Conservation (phyloP, 1,139 yeast genomes). For the Saccharomycopsis hybrid region DNA sequence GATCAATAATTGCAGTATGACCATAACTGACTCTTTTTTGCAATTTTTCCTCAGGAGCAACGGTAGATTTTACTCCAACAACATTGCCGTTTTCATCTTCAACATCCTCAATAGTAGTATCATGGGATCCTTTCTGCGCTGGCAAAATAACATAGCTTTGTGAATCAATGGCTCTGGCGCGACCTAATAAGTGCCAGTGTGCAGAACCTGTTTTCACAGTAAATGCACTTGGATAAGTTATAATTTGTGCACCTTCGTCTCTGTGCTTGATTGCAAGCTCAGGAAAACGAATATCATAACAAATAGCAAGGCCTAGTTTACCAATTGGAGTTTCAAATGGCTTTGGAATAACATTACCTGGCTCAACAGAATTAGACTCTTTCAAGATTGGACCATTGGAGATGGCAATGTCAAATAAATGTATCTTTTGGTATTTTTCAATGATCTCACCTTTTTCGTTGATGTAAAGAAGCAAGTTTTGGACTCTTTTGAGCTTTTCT, state of each 20-base stretch:
- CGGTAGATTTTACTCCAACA: slow-evolving; percentile 31
- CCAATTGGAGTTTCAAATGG: slow-evolving; percentile 63
- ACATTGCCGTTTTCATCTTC: slow-evolving; percentile 24
- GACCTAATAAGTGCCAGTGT: slow-evolving; percentile 79
- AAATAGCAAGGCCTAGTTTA: slow-evolving; percentile 64
- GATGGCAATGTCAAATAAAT: slow-evolving; percentile 83
- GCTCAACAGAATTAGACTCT: slow-evolving; percentile 76
- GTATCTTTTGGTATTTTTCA: slow-evolving; percentile 75
- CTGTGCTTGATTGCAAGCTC: slow-evolving; percentile 66
- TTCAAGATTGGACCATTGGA: slow-evolving; percentile 66
- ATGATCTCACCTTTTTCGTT: slow-evolving; percentile 54
- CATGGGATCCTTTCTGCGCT: slow-evolving; percentile 81
- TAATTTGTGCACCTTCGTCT: slow-evolving; percentile 64
- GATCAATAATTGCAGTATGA: slow-evolving; percentile 77
- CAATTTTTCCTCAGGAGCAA: slow-evolving; percentile 23
- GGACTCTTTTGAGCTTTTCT: slow-evolving; percentile 37
- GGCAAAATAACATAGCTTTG: slow-evolving; percentile 88
- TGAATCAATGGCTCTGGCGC: slow-evolving; percentile 80
- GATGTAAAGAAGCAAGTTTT: slow-evolving; percentile 70
- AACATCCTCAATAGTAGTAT: slow-evolving; percentile 35
- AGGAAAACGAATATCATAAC: slow-evolving; percentile 88
- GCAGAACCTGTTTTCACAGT: slow-evolving; percentile 86
- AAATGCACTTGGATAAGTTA: slow-evolving; percentile 87
- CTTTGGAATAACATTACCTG: slow-evolving; percentile 49
- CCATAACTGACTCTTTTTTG: slow-evolving; percentile 63